Evolutionary conservation across 768 basidiomycete genomes (phyloP).

Genomic region (Rossbeevera mucosa): DNA sequence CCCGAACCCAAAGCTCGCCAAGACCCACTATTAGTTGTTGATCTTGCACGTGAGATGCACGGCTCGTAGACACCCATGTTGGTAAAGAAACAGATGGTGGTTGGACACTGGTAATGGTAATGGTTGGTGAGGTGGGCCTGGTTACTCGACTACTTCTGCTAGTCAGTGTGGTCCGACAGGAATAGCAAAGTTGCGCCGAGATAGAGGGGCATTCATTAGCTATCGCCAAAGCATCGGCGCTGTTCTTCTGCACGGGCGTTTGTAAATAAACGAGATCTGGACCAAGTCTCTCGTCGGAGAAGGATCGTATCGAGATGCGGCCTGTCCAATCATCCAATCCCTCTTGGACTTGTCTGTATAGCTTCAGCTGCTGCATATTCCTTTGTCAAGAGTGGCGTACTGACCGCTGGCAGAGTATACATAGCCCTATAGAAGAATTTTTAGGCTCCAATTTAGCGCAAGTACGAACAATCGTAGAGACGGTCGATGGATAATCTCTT

Average conservation of each 20-base stretch:
- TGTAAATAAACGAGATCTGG: slow-evolving; percentile 14
- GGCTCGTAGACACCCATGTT: slow-evolving; percentile 32
- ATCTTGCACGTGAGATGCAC: slow-evolving; percentile 2
- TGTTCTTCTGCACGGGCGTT: neutral
- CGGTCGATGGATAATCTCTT: slow-evolving; percentile 80
- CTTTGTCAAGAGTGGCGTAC: neutral
- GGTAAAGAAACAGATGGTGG: slow-evolving; percentile 19
- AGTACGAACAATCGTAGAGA: slow-evolving; percentile 77
- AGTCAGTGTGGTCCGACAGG: slow-evolving; percentile 57
- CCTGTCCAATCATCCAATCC: slow-evolving; percentile 71
- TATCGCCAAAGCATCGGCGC: neutral
- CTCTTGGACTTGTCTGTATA: slow-evolving; percentile 54
- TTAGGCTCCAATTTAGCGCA: slow-evolving; percentile 76
- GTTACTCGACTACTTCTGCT: slow-evolving; percentile 49
- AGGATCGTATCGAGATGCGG: slow-evolving; percentile 65
- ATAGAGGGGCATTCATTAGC: slow-evolving; percentile 26
- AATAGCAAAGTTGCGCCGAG: slow-evolving; percentile 50
- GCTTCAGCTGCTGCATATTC: neutral
- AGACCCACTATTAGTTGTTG: neutral
- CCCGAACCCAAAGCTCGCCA: slow-evolving; percentile 31
- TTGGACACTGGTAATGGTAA: neutral
- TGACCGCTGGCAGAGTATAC: slow-evolving; percentile 66
- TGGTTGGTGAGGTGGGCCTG: slow-evolving; percentile 9
- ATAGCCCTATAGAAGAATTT: slow-evolving; percentile 42
- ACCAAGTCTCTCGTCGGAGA: slow-evolving; percentile 14